Conservation (phyloP, 352 stramenopile genomes). For the Phytophthora syringae region DNA sequence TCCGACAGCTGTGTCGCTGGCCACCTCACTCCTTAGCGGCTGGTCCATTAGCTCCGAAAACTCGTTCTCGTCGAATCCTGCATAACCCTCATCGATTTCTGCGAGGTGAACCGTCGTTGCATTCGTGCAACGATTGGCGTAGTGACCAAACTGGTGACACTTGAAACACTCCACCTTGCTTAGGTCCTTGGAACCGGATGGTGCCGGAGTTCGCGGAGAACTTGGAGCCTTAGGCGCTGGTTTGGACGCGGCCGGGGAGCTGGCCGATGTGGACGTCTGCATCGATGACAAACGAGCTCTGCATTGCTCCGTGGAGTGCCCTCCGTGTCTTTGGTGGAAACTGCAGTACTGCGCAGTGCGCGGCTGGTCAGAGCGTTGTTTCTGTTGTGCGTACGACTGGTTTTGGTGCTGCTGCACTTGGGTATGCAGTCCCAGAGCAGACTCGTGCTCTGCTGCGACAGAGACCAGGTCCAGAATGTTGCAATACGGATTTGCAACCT, state of each 20-base stretch:
- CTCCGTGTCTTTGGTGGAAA: background rate
- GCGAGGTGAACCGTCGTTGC: too few species aligned
- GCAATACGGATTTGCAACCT: slow-evolving; percentile 7
- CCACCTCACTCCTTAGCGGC: too few species aligned
- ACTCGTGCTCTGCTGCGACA: slow-evolving; percentile 4
- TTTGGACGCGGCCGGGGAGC: background rate
- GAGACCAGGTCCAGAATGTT: slow-evolving; percentile 8
- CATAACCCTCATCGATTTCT: too few species aligned
- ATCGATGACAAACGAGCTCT: background rate
- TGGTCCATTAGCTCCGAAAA: background rate
- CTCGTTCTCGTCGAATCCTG: background rate
- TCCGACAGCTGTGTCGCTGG: background rate
- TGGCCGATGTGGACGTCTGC: background rate
- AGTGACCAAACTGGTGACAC: slow-evolving; percentile 3
- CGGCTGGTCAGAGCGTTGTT: background rate
- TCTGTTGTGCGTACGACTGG: background rate
- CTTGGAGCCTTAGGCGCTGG: background rate
- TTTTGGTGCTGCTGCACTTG: background rate
- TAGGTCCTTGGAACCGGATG: background rate
- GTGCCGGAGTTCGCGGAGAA: background rate
- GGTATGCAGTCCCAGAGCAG: background rate
- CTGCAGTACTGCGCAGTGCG: background rate
- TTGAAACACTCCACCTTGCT: slow-evolving; percentile 7
- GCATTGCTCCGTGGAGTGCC: background rate
- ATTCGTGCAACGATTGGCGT: slow-evolving; percentile 6